Conservation (phyloP, 2,329 filamentous ascomycete genomes). For the Seiridium unicorne region DNA sequence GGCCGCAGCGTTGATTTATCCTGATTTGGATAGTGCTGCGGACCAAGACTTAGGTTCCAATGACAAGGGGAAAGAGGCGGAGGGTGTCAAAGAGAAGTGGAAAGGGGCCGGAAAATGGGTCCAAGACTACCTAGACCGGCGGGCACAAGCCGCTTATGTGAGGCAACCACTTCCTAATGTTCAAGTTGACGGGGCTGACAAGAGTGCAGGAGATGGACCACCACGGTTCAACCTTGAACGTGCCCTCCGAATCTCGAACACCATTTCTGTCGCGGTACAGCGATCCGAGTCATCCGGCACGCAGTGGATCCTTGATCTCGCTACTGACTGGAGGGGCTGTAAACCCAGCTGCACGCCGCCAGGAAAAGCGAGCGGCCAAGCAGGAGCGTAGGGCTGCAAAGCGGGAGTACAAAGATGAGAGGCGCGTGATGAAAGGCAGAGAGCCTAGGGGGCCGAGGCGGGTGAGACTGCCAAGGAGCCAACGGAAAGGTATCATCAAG, state of each 20-base stretch:
- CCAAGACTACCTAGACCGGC: slow-evolving; percentile 46
- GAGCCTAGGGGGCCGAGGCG: too few relatives aligned
- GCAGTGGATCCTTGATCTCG: slow-evolving; percentile 43
- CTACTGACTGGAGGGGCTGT: slow-evolving; percentile 44
- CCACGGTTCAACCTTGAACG: not conserved
- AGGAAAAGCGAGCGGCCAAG: too few relatives aligned
- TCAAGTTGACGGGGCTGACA: not conserved
- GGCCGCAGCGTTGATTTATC: slow-evolving; percentile 48
- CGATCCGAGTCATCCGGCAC: slow-evolving; percentile 50
- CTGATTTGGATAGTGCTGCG: slow-evolving; percentile 32
- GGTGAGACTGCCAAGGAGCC: too few relatives aligned
- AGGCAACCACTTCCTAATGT: slow-evolving; percentile 26
- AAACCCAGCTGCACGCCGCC: slow-evolving; percentile 15
- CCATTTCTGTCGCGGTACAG: slow-evolving; percentile 45
- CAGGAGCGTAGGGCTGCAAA: too few relatives aligned
- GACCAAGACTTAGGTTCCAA: too few relatives aligned
- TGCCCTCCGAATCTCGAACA: slow-evolving; percentile 16
- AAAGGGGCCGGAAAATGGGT: slow-evolving; percentile 32
- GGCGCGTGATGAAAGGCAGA: too few relatives aligned
- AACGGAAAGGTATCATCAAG: too few relatives aligned
- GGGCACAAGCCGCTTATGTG: slow-evolving; percentile 39
- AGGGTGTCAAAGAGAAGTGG: slow-evolving; percentile 12
- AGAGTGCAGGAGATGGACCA: too few relatives aligned
- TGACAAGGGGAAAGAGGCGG: too few relatives aligned
- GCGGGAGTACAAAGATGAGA: too few relatives aligned